A percentile compares a stretch with the other conserved stretches of the same genome.
These are phyloP conservation scores for Paxillus ammoniavirescens DNA, from an alignment of 768 basidiomycete species.

Conservation along the genomic window DNA sequence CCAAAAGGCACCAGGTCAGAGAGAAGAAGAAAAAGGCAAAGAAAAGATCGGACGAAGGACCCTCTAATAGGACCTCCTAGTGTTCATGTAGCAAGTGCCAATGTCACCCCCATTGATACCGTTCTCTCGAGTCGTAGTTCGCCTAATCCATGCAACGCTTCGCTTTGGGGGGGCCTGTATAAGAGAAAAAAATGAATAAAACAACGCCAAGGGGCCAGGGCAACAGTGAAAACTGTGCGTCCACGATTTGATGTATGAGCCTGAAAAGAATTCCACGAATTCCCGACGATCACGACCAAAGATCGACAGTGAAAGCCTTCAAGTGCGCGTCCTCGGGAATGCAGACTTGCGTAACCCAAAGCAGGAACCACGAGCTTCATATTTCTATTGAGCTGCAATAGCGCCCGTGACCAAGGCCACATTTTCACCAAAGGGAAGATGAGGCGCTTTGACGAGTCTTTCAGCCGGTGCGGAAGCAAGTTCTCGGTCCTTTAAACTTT, in stretches of 20 bases:
- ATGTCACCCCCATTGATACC: slow-evolving; percentile 12
- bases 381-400: slow-evolving; percentile 30
- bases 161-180: slow-evolving; percentile 28
- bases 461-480: slow-evolving; percentile 39
- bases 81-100: slow-evolving; percentile 2
- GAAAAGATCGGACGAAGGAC: background rate
- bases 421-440: slow-evolving; percentile 61
- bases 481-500: slow-evolving; percentile 39
- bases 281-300: slow-evolving; percentile 3
- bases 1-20: slow-evolving; percentile 16
- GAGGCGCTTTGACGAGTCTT: slow-evolving; percentile 53
- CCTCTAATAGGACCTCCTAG: background rate
- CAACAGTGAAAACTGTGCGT: slow-evolving; percentile 15
- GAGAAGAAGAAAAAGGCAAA: slow-evolving; percentile 4
- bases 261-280: slow-evolving; percentile 3
- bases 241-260: background rate
- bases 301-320: background rate
- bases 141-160: slow-evolving; percentile 18
- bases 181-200: slow-evolving; percentile 31
- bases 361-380: background rate
- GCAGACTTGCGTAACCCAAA: slow-evolving; percentile 2
- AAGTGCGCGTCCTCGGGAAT: slow-evolving; percentile 1
- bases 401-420: slow-evolving; percentile 51
- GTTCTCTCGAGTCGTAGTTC: slow-evolving; percentile 10
- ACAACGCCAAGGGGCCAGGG: slow-evolving; percentile 18